phyloP scores from a whole-genome alignment of 176 grass and related monocot genomes.

The Melocanna baccifera region DNA sequence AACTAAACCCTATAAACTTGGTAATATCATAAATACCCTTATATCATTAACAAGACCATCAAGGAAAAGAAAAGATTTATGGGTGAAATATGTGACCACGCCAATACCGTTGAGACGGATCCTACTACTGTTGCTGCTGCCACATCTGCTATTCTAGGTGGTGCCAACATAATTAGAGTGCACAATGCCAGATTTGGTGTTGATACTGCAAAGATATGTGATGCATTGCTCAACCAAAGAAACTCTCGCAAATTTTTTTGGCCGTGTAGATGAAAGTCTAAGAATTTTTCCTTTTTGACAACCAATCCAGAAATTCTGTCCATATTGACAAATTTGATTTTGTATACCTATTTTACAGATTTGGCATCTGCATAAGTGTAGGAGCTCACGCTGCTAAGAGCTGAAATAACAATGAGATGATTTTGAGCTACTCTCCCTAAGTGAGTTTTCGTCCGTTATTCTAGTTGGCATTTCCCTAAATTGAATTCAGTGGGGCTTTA shows the following conservation, averaged over 20 bases:
- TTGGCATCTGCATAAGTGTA: not conserved
- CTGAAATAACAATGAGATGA: not conserved
- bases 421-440: not conserved
- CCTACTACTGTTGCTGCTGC: constrained; percentile 41
- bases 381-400: not conserved
- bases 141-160: constrained; percentile 33
- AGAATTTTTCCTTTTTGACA: not conserved
- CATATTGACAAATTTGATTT: not conserved
- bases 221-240: constrained; percentile 42
- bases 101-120: constrained; percentile 46
- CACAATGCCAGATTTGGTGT: constrained; percentile 46
- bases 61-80: constrained; percentile 54
- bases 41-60: not conserved
- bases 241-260: not conserved
- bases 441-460: not conserved
- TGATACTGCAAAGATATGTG: constrained; percentile 53
- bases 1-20: too few species aligned
- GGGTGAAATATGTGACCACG: constrained; percentile 40
- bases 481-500: not conserved
- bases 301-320: not conserved
- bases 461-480: not conserved
- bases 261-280: not conserved
- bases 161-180: constrained; percentile 44
- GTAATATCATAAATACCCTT: too few species aligned
- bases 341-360: not conserved